Evolutionary conservation across 1,284 basidiomycete genomes (phyloP).

Genomic region (Clitocybe nebularis): DNA sequence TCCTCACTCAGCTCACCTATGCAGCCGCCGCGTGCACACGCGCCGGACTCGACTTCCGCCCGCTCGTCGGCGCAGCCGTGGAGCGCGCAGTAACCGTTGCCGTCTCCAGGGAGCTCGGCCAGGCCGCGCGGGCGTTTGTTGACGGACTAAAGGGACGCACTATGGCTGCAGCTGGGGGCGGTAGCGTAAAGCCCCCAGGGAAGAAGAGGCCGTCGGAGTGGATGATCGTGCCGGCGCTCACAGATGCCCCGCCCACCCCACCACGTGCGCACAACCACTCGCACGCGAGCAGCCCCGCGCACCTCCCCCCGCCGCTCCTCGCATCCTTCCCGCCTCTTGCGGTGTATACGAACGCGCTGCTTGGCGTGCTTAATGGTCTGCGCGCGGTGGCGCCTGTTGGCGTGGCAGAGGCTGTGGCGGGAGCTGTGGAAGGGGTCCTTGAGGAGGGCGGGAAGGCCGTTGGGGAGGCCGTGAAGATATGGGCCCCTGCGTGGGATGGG

Average conservation of each 20-base stretch:
- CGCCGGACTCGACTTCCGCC: conserved; percentile 84
- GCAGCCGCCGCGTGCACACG: conserved; percentile 88
- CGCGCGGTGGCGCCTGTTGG: conserved; percentile 74
- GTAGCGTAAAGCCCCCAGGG: conserved; percentile 16
- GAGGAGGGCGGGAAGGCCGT: conserved; percentile 39
- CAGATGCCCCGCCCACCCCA: conserved; percentile 29
- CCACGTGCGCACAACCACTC: too few species aligned
- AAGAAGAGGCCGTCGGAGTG: conserved; percentile 41
- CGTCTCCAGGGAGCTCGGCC: conserved; percentile 38
- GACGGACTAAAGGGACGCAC: conserved; percentile 18
- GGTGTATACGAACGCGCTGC: conserved; percentile 68
- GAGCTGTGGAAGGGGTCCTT: conserved; percentile 50
- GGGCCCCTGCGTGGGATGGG: conserved; percentile 16
- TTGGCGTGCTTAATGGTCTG: conserved; percentile 76
- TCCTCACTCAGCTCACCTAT: conserved; percentile 90
- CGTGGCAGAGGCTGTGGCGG: conserved; percentile 43
- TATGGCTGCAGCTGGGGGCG: not conserved
- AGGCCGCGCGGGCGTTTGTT: conserved; percentile 28
- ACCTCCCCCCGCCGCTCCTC: conserved; percentile 66
- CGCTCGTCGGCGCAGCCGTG: conserved; percentile 62
- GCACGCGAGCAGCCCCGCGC: conserved; percentile 31
- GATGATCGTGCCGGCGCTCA: conserved; percentile 38
- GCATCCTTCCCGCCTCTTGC: conserved; percentile 79
- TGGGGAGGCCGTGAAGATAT: conserved; percentile 39
- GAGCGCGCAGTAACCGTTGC: conserved; percentile 49